Percentiles rank a stretch among this genome's conserved stretches.
Conservation (phyloP, 2,329 filamentous ascomycete genomes). For the Hypoxylon sp. region DNA sequence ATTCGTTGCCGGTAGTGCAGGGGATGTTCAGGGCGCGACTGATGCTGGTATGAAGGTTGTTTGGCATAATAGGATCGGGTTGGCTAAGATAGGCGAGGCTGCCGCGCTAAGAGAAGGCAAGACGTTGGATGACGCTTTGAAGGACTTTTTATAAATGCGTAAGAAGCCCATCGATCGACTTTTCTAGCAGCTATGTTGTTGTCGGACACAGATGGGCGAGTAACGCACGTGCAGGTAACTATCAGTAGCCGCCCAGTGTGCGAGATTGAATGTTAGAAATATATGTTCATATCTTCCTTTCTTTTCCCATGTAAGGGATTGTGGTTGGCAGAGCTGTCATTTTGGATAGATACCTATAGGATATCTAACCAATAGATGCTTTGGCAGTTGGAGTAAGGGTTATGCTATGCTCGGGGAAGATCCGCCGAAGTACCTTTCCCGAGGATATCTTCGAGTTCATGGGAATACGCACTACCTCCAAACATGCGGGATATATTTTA, state of each 20-base stretch:
- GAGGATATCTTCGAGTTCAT: too few relatives aligned
- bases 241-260: not conserved
- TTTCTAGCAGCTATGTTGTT: not conserved
- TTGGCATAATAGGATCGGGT: constrained; percentile 57
- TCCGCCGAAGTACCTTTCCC: too few relatives aligned
- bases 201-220: not conserved
- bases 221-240: not conserved
- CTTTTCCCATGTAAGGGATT: not conserved
- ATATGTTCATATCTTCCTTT: not conserved
- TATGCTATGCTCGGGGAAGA: too few relatives aligned
- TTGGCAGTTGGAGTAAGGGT: too few relatives aligned
- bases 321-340: not conserved
- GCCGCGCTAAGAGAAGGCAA: constrained; percentile 46
- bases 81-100: constrained; percentile 50
- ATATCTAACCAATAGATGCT: too few relatives aligned
- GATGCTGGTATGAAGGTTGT: constrained; percentile 58
- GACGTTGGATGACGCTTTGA: constrained; percentile 46
- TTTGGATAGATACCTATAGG: too few relatives aligned
- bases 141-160: constrained; percentile 28
- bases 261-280: not conserved
- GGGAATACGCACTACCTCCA: too few relatives aligned
- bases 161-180: not conserved
- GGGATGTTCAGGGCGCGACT: constrained; percentile 58
- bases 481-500: too few relatives aligned
- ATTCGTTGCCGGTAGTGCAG: constrained; percentile 59